Conservation (phyloP, 441 rosid genomes). For the Eruca vesicaria region DNA sequence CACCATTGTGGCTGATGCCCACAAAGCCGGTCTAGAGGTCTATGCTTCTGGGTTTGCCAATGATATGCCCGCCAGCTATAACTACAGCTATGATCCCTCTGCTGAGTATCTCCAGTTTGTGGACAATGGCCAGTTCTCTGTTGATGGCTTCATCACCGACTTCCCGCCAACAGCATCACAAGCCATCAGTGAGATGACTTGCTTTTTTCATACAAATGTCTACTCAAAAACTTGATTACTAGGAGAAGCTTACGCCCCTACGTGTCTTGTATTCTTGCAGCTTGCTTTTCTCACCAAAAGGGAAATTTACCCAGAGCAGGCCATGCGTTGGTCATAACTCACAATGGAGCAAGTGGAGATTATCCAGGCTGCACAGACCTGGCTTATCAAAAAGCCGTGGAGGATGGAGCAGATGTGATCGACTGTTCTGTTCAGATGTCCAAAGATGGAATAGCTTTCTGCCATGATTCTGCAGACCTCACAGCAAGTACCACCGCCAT, state of each 20-base stretch:
- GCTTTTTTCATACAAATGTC: background rate
- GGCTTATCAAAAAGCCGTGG: slow-evolving; percentile 77
- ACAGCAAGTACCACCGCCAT: slow-evolving; percentile 57
- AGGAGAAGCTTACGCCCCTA: slow-evolving; percentile 32
- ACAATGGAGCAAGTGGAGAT: slow-evolving; percentile 88
- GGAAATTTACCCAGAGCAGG: slow-evolving; percentile 30
- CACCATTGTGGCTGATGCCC: slow-evolving; percentile 75
- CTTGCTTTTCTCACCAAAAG: slow-evolving; percentile 52
- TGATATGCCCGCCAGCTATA: slow-evolving; percentile 49
- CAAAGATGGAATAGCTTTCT: slow-evolving; percentile 80
- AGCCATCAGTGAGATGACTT: slow-evolving; percentile 54
- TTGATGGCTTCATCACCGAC: slow-evolving; percentile 84
- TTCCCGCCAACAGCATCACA: slow-evolving; percentile 78
- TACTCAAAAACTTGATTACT: background rate
- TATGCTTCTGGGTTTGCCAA: slow-evolving; percentile 81
- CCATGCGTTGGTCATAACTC: slow-evolving; percentile 57
- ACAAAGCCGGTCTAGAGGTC: slow-evolving; percentile 64
- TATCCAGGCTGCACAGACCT: slow-evolving; percentile 86
- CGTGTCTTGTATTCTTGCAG: slow-evolving; percentile 41
- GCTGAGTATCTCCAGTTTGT: slow-evolving; percentile 69
- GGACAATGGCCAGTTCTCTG: slow-evolving; percentile 55
- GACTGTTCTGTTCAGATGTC: slow-evolving; percentile 93
- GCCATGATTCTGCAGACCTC: slow-evolving; percentile 66
- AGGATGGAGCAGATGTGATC: slow-evolving; percentile 80
- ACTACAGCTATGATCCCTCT: slow-evolving; percentile 73